Evolutionary conservation across 2,329 filamentous ascomycete species (phyloP).

Genomic region (Diaporthe helianthi): DNA sequence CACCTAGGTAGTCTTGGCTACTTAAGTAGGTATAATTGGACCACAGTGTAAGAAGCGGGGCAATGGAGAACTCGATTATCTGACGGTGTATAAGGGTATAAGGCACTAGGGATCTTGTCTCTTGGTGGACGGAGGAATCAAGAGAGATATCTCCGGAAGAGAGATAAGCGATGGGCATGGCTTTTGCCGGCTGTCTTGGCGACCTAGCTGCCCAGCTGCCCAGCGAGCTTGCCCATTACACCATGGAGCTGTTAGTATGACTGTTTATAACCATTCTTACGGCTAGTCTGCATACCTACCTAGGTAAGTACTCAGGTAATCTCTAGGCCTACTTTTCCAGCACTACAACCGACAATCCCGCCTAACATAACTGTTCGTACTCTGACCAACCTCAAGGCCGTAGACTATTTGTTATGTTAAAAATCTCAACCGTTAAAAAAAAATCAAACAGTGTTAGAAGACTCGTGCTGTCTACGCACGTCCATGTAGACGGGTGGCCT

Average conservation of each 20-base stretch:
- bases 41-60: not conserved
- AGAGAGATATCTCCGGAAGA: too few relatives aligned
- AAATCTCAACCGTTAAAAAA: too few relatives aligned
- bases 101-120: not conserved
- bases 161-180: not conserved
- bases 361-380: not conserved
- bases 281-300: not conserved
- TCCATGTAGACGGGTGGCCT: too few relatives aligned
- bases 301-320: too few relatives aligned
- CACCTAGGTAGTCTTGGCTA: not conserved
- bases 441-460: too few relatives aligned
- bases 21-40: too few relatives aligned
- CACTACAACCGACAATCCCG: not conserved
- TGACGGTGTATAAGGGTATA: not conserved
- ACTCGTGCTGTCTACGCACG: too few relatives aligned
- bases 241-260: not conserved
- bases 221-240: not conserved
- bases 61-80: not conserved
- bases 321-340: not conserved
- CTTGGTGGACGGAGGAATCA: not conserved
- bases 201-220: too few relatives aligned
- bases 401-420: not conserved
- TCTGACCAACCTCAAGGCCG: not conserved
- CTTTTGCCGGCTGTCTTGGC: constrained; percentile 4
- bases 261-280: not conserved